A percentile compares a stretch with the other conserved stretches of the same genome.
phyloP scores from a whole-genome alignment of 108 stramenopile genomes.

The Cafeteria roenbergensis region DNA sequence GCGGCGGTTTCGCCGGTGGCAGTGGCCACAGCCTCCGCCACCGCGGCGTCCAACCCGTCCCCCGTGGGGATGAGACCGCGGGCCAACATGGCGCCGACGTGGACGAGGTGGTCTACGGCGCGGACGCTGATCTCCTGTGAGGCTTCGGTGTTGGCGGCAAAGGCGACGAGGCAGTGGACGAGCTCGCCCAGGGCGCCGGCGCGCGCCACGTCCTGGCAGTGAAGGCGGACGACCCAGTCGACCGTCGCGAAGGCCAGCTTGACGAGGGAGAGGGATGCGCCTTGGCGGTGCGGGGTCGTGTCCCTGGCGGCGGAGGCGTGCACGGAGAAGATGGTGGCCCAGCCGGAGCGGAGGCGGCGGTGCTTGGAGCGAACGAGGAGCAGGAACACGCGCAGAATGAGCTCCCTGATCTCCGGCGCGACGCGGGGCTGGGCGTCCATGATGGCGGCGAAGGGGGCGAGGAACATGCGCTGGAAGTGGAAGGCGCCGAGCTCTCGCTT shows the following conservation, averaged over 20 bases:
- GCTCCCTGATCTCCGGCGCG: slow-evolving; percentile 59
- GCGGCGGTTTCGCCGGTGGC: too few relatives aligned
- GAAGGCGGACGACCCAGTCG: slow-evolving; percentile 24
- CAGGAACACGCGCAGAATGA: slow-evolving; percentile 76
- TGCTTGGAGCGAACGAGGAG: slow-evolving; percentile 65
- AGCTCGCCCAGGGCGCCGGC: slow-evolving; percentile 72
- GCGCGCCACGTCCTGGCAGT: slow-evolving; percentile 31
- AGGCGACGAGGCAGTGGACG: slow-evolving; percentile 67
- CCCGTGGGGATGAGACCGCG: slow-evolving; percentile 29
- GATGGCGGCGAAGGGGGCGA: slow-evolving; percentile 77
- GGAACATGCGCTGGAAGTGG: slow-evolving; percentile 85
- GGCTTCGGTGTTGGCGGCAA: slow-evolving; percentile 59
- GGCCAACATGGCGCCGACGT: slow-evolving; percentile 48
- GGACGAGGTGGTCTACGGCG: slow-evolving; percentile 56
- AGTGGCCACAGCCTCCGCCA: background rate
- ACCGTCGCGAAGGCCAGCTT: slow-evolving; percentile 39
- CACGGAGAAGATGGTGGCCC: slow-evolving; percentile 74
- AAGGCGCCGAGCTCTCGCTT: slow-evolving; percentile 79
- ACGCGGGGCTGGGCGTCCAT: slow-evolving; percentile 32
- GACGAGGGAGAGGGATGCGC: slow-evolving; percentile 58
- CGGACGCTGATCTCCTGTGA: slow-evolving; percentile 43
- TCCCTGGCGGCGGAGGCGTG: slow-evolving; percentile 69
- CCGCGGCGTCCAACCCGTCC: background rate
- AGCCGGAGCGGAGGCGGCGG: slow-evolving; percentile 69
- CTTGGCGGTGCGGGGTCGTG: too few relatives aligned